Conservation (phyloP, 441 rosid species). For the Gossypium schwendimanii region DNA sequence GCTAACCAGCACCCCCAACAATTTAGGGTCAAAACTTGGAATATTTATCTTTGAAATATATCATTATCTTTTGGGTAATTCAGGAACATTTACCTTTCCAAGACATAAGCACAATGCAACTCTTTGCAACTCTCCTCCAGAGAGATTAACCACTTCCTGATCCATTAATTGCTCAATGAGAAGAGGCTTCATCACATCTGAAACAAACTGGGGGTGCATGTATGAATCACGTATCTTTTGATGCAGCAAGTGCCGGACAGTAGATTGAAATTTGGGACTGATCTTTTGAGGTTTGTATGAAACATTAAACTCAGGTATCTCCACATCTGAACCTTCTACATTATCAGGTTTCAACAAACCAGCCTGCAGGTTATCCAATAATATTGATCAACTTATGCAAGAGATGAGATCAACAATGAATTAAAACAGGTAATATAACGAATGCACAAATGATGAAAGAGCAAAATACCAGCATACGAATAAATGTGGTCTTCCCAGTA, state of each 20-base stretch:
- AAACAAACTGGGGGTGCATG: constrained; percentile 84
- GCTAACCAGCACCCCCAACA: neutral
- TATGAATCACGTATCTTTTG: constrained; percentile 81
- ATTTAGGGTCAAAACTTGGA: neutral
- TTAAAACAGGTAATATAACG: neutral
- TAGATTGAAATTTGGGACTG: constrained; percentile 67
- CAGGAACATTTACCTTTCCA: constrained; percentile 55
- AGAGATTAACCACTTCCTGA: constrained; percentile 85
- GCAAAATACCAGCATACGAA: constrained; percentile 80
- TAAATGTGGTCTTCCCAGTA: constrained; percentile 94
- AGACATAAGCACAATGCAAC: constrained; percentile 91
- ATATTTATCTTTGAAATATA: neutral
- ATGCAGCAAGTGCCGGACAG: constrained; percentile 80
- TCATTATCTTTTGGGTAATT: neutral
- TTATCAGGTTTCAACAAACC: constrained; percentile 79
- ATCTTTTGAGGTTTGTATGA: constrained; percentile 96
- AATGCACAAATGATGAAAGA: constrained; percentile 5
- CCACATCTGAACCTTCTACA: constrained; percentile 62
- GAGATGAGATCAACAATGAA: neutral
- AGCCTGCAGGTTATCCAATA: constrained; percentile 44
- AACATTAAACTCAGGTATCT: constrained; percentile 87
- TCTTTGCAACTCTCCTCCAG: constrained; percentile 98
- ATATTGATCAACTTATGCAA: constrained; percentile 13
- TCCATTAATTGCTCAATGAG: constrained; percentile 95
- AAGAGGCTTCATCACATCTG: constrained; percentile 98